A percentile compares a stretch with the other conserved stretches of the same genome.
phyloP scores from a whole-genome alignment of 495 filamentous ascomycete species.

The Lichenothelia convexa region DNA sequence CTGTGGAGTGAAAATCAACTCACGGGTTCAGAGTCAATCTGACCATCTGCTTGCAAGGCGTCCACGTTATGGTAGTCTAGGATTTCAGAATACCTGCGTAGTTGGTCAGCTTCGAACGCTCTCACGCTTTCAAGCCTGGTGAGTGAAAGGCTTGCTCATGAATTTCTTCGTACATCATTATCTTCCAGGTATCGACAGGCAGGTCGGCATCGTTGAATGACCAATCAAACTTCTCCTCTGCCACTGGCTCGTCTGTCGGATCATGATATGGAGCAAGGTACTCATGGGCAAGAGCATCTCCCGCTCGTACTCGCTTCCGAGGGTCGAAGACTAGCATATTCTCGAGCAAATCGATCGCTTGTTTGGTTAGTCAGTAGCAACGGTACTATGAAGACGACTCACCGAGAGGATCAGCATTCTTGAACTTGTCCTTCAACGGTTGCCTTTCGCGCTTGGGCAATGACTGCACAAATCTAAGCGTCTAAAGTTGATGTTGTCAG shows the following conservation, averaged over 20 bases:
- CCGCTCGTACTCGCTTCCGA: conserved; percentile 71
- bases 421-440: conserved; percentile 80
- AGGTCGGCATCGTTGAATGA: conserved; percentile 99
- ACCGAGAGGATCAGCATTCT: conserved; percentile 88
- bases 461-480: conserved; percentile 90
- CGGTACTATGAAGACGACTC: conserved; percentile 15
- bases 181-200: conserved; percentile 99
- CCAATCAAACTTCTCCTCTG: conserved; percentile 98
- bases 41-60: conserved; percentile 16
- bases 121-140: neutral
- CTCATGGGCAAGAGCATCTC: conserved; percentile 69
- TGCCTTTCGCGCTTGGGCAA: conserved; percentile 90
- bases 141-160: neutral
- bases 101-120: conserved; percentile 1
- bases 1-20: too few relatives aligned
- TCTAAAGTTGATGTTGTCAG: conserved; percentile 49
- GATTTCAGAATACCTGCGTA: conserved; percentile 88
- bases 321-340: conserved; percentile 97
- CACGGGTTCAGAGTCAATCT: conserved; percentile 10
- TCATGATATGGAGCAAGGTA: conserved; percentile 96
- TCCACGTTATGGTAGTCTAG: conserved; percentile 97
- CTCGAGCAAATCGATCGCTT: conserved; percentile 87
- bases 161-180: conserved; percentile 71
- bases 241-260: conserved; percentile 84
- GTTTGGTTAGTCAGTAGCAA: conserved; percentile 1